Percentiles rank a stretch among this genome's conserved stretches.
These are phyloP conservation scores for Syncephalastrum monosporum DNA, from an alignment of 371 early-diverging fungal species.

Conservation along the genomic window DNA sequence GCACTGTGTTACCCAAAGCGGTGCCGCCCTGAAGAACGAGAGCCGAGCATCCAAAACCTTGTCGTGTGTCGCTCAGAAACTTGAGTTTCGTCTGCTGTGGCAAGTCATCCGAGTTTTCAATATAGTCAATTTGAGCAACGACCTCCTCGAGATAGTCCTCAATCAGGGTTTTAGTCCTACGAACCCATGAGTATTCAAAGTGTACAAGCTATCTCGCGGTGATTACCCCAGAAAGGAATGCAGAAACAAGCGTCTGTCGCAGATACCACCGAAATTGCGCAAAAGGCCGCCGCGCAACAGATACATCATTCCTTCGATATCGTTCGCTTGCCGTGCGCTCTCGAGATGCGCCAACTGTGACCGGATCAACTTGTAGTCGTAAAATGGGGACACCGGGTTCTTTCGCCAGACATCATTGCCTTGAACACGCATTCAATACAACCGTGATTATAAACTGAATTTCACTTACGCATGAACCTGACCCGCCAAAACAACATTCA, in stretches of 20 bases:
- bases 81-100: slow-evolving; percentile 60
- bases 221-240: slow-evolving; percentile 57
- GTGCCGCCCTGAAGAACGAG: slow-evolving; percentile 73
- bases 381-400: slow-evolving; percentile 52
- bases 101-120: slow-evolving; percentile 49
- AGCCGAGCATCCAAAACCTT: slow-evolving; percentile 71
- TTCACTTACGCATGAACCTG: slow-evolving; percentile 10
- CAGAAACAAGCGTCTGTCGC: slow-evolving; percentile 59
- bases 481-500: not conserved
- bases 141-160: slow-evolving; percentile 72
- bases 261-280: slow-evolving; percentile 74
- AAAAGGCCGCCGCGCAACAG: slow-evolving; percentile 61
- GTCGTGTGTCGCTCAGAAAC: slow-evolving; percentile 67
- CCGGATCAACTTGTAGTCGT: slow-evolving; percentile 68
- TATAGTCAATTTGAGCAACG: slow-evolving; percentile 55
- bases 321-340: slow-evolving; percentile 48
- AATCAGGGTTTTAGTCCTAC: slow-evolving; percentile 67
- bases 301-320: slow-evolving; percentile 63
- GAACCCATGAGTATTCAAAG: not conserved
- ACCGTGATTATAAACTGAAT: not conserved
- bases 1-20: slow-evolving; percentile 49
- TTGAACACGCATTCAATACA: slow-evolving; percentile 4
- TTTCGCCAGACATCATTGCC: slow-evolving; percentile 62
- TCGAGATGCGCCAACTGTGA: slow-evolving; percentile 53
- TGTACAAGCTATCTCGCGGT: not conserved